These are phyloP conservation scores for Fusarium continuum DNA, from an alignment of 2,329 filamentous ascomycete species.

Conservation along the genomic window DNA sequence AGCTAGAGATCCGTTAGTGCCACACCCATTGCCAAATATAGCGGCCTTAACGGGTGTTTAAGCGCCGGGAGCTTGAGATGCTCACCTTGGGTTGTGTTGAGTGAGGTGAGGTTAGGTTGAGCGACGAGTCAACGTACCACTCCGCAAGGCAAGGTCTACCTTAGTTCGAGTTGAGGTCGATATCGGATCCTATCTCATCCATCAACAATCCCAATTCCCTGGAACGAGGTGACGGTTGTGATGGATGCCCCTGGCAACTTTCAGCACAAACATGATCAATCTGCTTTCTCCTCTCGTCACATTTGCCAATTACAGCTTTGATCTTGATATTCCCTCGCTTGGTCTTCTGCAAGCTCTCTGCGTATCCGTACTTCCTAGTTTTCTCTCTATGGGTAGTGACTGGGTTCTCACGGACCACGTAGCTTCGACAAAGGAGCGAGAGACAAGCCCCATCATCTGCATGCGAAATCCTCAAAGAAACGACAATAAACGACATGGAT, in stretches of 20 bases:
- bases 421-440: constrained; percentile 27
- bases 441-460: constrained; percentile 29
- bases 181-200: constrained; percentile 14
- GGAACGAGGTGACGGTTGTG: constrained; percentile 17
- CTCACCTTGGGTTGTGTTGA: constrained; percentile 7
- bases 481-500: constrained; percentile 5
- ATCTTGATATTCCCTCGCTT: constrained; percentile 1
- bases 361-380: constrained; percentile 17
- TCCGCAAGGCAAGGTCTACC: background rate
- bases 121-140: constrained; percentile 13
- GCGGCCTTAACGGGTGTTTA: constrained; percentile 40
- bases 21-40: constrained; percentile 45
- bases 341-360: background rate
- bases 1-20: constrained; percentile 21
- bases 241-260: constrained; percentile 29
- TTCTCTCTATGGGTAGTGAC: constrained; percentile 16
- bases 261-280: constrained; percentile 12
- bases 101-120: constrained; percentile 13
- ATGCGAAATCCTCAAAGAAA: constrained; percentile 18
- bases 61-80: constrained; percentile 44
- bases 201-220: constrained; percentile 9
- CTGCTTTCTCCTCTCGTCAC: constrained; percentile 19
- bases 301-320: constrained; percentile 8
- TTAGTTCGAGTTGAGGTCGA: background rate
- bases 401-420: constrained; percentile 33